Base-by-base conservation (phyloP, 2,329 filamentous ascomycete genomes). In the Cladosporium sphaerospermum region DNA sequence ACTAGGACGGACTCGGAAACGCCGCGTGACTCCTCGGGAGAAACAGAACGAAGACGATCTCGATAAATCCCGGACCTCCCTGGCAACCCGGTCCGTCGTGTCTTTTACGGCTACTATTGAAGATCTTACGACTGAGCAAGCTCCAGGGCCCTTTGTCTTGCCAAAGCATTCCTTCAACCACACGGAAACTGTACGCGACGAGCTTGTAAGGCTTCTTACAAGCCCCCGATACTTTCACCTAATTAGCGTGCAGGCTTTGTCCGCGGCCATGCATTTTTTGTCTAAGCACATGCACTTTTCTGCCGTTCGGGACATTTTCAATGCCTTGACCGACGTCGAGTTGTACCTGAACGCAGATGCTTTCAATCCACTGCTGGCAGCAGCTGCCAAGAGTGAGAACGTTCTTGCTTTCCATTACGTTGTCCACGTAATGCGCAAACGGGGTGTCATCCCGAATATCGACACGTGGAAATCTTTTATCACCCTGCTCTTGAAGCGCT, bases 341-440 rank as follows among this genome's bases (percentile, higher is more conserved):
- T 57, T 57, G 34, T 32, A 23, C n/a, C 42, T 65, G 6, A 52
- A 36, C 18, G 39, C 54, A 5, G 36, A 39, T 3, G 56, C 60
- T 19, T 68, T 59, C 53, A 56, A 64, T 44, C 46, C 55, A 13
- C 43, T 63, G 4, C 53, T 69, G n/a, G 46, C 46, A 9, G 55
- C 50, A 3, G 58, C 64, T 4, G 59, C 62, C 9, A 49, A 55
- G 37, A 40, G 37, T 2, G 57, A 59, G 3, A 62, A 67, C 39
- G 34, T 64, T 8, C 58, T 61, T 28, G 64, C 62, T 40, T 68
- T 66, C 46, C 54, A 58, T 14, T 61, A 61, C 31, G 13, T 58
- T 6, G 47, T 65, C 9, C 53, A 52, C 7, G 37, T 55, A n/a
- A 67, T 69, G 64, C 52, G 58, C 4, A 48, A 56, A 4, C 54